Base-by-base conservation (phyloP, 345 rosid species). In the Rhizophora apiculata region DNA sequence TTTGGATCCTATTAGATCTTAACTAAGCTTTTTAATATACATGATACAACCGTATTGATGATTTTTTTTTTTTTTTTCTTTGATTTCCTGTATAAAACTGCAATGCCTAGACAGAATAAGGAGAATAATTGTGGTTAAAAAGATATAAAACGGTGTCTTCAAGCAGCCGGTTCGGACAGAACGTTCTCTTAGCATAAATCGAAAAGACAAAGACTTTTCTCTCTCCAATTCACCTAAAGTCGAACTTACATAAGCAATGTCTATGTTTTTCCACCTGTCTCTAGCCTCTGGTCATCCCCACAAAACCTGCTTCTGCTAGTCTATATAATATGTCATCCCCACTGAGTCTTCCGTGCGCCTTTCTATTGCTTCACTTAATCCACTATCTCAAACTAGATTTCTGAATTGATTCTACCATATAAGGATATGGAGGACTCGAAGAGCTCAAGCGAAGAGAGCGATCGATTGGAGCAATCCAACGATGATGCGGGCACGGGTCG, bases 91-190 rank as follows among this genome's bases (percentile, higher is more conserved):
- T 43, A 13, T 43, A 11, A 9, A 74, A 63, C 52, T 55, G 8
- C 46, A 62, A 60, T 32, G 39, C 57, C 61, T 36, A 67, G 76
- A 70, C 65, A 76, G 51, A 48, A 15, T 22, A 46, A 20, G 29
- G 15, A 53, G 48, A 71, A 39, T 26, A 9, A 57, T 57, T 21
- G 3, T 27, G 20, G 37, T 54, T 2, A 1, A 18, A 24, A 46
- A 62, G 27, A 74, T 11, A 21, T 2, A 16, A 11, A 34, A 6
- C 11, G 22, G 22, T 46, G 63, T 51, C 51, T 60, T 53, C 46
- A 43, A 46, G 7, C 6, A 27, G 70, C 75, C 75, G 75, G 75
- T 70, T 64, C 48, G 58, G 34, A 60, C 69, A 58, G 69, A 72
- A 72, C 32, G n/a, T n/a, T 39, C 59, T 49, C 52, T 24, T 34